These are phyloP conservation scores for Sistotremastrum suecicum DNA, from an alignment of 768 basidiomycete genomes.

Conservation along the genomic window DNA sequence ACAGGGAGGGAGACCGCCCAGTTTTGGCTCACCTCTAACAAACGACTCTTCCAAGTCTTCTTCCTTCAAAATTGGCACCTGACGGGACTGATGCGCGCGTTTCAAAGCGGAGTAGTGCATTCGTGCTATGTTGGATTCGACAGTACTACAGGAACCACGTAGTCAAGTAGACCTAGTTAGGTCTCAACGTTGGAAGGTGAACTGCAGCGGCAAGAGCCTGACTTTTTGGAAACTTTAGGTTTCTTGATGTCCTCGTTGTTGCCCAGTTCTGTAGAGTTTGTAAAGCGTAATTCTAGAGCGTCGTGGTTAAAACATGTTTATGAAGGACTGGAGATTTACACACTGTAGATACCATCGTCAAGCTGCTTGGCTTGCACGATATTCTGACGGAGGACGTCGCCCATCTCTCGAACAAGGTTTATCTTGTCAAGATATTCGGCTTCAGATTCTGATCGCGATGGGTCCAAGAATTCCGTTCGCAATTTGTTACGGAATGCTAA, in stretches of 20 bases:
- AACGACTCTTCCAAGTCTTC: slow-evolving; percentile 79
- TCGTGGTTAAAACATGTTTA: neutral
- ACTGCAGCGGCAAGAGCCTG: slow-evolving; percentile 10
- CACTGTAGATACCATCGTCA: slow-evolving; percentile 39
- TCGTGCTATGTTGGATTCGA: slow-evolving; percentile 17
- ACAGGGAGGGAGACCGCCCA: slow-evolving; percentile 1
- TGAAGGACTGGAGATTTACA: slow-evolving; percentile 10
- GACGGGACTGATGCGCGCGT: slow-evolving; percentile 49
- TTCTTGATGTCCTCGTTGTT: slow-evolving; percentile 69
- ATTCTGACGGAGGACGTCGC: slow-evolving; percentile 61
- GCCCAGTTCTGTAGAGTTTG: slow-evolving; percentile 73
- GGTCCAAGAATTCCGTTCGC: slow-evolving; percentile 37
- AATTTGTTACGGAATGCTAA: slow-evolving; percentile 66
- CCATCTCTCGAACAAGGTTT: slow-evolving; percentile 54
- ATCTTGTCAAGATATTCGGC: slow-evolving; percentile 39
- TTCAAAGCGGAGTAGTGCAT: slow-evolving; percentile 58
- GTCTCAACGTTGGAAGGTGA: neutral
- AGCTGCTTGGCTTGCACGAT: slow-evolving; percentile 67
- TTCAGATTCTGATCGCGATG: slow-evolving; percentile 26
- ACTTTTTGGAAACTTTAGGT: slow-evolving; percentile 30
- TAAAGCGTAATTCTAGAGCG: slow-evolving; percentile 52
- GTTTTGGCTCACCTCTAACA: slow-evolving; percentile 50
- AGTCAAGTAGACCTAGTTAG: neutral
- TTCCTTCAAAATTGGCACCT: slow-evolving; percentile 55
- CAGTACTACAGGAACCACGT: neutral